Percentiles rank a stretch among this genome's conserved stretches.
Conservation (phyloP, 2,329 filamentous ascomycete genomes). For the Monosporascus sp. region DNA sequence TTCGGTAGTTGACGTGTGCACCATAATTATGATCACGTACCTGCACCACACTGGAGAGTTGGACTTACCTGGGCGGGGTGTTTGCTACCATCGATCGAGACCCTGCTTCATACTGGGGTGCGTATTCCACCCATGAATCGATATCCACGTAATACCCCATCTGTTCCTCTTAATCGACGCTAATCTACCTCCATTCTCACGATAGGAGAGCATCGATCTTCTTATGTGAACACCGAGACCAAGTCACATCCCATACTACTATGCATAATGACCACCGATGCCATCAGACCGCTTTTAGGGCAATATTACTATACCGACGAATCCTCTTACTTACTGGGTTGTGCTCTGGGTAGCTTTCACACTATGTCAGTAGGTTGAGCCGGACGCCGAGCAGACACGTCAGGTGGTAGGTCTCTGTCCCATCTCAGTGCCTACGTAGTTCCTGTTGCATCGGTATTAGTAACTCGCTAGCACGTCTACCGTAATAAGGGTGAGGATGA, state of each 20-base stretch:
- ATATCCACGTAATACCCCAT: conserved; percentile 60
- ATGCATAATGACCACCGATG: conserved; percentile 51
- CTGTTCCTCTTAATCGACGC: conserved; percentile 43
- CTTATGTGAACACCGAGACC: background rate
- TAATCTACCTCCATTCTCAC: background rate
- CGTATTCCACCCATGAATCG: conserved; percentile 62
- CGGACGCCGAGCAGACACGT: conserved; percentile 23
- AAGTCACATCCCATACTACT: conserved; percentile 53
- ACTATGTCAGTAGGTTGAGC: conserved; percentile 41
- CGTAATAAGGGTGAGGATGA: background rate
- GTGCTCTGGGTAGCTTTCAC: conserved; percentile 41
- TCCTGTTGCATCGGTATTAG: background rate
- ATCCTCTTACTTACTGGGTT: conserved; percentile 38
- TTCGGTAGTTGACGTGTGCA: conserved; percentile 4
- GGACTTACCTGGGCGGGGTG: conserved; percentile 58
- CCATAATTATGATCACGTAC: conserved; percentile 64
- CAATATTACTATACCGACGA: conserved; percentile 45
- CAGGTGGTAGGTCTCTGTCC: conserved; percentile 9
- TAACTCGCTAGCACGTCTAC: background rate
- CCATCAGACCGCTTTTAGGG: conserved; percentile 51
- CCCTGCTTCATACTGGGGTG: conserved; percentile 57
- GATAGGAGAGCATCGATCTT: conserved; percentile 4
- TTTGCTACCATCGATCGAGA: conserved; percentile 57
- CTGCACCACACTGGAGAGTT: conserved; percentile 61
- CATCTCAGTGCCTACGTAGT: background rate